phyloP scores from a whole-genome alignment of 176 grass and related monocot species.

The Avena eriantha region DNA sequence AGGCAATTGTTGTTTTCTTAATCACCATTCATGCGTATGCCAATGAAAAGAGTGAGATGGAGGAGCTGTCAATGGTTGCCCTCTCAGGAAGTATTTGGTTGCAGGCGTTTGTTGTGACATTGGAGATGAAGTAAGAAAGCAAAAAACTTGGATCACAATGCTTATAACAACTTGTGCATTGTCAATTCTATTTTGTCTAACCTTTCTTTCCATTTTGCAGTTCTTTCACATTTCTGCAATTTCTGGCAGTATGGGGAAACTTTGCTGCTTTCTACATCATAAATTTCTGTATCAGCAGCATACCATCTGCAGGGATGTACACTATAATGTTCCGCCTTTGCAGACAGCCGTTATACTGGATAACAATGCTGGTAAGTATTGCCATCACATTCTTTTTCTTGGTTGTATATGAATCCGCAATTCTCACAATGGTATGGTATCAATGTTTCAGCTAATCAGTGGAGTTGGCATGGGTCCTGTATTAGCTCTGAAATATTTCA shows the following conservation, averaged over 20 bases:
- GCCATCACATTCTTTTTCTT: conserved; percentile 9
- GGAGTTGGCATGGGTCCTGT: conserved; percentile 91
- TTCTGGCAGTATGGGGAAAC: conserved; percentile 94
- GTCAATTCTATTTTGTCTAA: conserved; percentile 15
- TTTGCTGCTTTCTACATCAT: conserved; percentile 84
- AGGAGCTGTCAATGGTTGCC: conserved; percentile 93
- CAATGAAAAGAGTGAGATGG: conserved; percentile 95
- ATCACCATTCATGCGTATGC: conserved; percentile 87
- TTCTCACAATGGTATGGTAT: not conserved
- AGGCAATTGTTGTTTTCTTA: conserved; percentile 79
- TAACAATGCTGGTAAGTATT: conserved; percentile 80
- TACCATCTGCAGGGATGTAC: conserved; percentile 87
- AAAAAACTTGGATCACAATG: conserved; percentile 18
- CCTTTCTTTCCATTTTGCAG: conserved; percentile 50
- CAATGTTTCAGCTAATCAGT: conserved; percentile 72
- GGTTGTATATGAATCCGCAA: not conserved
- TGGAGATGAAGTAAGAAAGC: conserved; percentile 79
- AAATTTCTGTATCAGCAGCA: conserved; percentile 73
- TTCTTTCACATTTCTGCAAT: conserved; percentile 87
- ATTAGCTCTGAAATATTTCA: conserved; percentile 91
- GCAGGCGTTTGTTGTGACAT: conserved; percentile 85
- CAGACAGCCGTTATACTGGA: conserved; percentile 85
- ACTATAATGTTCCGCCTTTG: conserved; percentile 89
- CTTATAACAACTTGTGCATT: conserved; percentile 28
- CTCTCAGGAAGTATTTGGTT: conserved; percentile 94